Evolutionary conservation across 768 basidiomycete genomes (phyloP).

Genomic region (Grammothele lineata): DNA sequence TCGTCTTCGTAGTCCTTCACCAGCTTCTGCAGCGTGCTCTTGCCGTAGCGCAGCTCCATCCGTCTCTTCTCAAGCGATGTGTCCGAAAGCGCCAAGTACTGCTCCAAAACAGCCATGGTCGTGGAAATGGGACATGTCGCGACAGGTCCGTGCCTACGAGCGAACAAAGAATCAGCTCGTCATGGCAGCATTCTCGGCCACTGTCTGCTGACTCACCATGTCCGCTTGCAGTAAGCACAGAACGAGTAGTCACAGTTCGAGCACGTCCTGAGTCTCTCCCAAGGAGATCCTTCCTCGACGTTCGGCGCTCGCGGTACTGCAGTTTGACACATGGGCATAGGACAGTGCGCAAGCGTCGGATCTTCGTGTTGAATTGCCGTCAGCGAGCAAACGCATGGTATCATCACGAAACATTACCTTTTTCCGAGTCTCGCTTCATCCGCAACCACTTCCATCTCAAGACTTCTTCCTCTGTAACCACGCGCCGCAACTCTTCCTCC

Average conservation of each 20-base stretch:
- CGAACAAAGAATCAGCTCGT: not conserved
- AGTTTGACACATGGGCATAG: constrained; percentile 75
- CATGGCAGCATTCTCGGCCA: not conserved
- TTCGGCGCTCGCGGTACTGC: constrained; percentile 59
- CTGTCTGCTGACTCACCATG: constrained; percentile 50
- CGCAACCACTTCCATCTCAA: constrained; percentile 75
- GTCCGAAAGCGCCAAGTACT: constrained; percentile 59
- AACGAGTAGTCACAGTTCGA: constrained; percentile 70
- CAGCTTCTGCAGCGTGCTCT: constrained; percentile 52
- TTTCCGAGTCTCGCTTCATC: constrained; percentile 68
- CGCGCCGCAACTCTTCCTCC: constrained; percentile 68
- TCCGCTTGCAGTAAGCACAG: constrained; percentile 76
- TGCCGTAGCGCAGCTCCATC: constrained; percentile 67
- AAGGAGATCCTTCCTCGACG: constrained; percentile 55
- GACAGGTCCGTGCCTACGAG: constrained; percentile 85
- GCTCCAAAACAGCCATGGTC: constrained; percentile 58
- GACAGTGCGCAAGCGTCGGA: constrained; percentile 78
- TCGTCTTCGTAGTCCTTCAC: constrained; percentile 68
- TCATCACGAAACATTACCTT: constrained; percentile 40
- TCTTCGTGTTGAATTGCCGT: constrained; percentile 37
- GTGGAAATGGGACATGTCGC: constrained; percentile 64
- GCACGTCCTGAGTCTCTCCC: constrained; percentile 72
- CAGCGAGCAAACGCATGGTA: no score
- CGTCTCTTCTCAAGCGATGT: constrained; percentile 42
- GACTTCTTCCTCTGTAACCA: constrained; percentile 62